phyloP scores from a whole-genome alignment of 2,329 filamentous ascomycete species.

The Ophiocordyceps robertsii region DNA sequence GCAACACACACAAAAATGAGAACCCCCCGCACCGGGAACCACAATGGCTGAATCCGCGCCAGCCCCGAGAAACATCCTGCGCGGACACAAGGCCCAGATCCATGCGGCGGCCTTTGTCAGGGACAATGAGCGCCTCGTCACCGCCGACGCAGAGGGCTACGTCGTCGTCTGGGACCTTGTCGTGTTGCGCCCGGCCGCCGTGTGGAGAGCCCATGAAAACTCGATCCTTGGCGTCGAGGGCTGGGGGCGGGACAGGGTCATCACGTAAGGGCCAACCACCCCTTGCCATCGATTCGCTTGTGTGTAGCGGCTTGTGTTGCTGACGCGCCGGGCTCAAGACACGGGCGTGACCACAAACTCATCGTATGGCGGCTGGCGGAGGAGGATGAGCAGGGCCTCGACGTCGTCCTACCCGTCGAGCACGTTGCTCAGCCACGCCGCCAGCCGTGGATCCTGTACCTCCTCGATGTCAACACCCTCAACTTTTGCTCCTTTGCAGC shows the following conservation, averaged over 20 bases:
- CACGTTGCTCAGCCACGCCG: constrained; percentile 30
- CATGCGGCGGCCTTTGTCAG: constrained; percentile 64
- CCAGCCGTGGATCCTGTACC: constrained; percentile 75
- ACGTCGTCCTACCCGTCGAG: constrained; percentile 60
- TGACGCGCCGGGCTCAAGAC: constrained; percentile 34
- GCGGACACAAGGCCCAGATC: constrained; percentile 72
- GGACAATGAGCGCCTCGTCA: constrained; percentile 62
- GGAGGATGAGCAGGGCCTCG: constrained; percentile 49
- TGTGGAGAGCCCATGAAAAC: constrained; percentile 75
- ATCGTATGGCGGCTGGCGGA: constrained; percentile 65
- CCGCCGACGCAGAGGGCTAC: constrained; percentile 84
- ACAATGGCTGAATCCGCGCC: constrained; percentile 17
- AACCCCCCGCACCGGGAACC: not conserved
- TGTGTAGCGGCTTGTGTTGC: no score
- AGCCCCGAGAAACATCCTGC: constrained; percentile 51
- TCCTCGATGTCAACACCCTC: constrained; percentile 77
- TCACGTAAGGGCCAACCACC: constrained; percentile 52
- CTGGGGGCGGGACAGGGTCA: constrained; percentile 60
- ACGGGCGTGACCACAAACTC: constrained; percentile 80
- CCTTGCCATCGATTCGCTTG: not conserved
- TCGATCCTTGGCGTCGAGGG: constrained; percentile 61
- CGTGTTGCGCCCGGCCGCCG: constrained; percentile 65
- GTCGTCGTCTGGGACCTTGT: constrained; percentile 75
- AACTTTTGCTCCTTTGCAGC: constrained; percentile 84
- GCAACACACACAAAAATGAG: not conserved